phyloP scores from a whole-genome alignment of 169 alveolate genomes.

The Plasmodium blacklocki region DNA sequence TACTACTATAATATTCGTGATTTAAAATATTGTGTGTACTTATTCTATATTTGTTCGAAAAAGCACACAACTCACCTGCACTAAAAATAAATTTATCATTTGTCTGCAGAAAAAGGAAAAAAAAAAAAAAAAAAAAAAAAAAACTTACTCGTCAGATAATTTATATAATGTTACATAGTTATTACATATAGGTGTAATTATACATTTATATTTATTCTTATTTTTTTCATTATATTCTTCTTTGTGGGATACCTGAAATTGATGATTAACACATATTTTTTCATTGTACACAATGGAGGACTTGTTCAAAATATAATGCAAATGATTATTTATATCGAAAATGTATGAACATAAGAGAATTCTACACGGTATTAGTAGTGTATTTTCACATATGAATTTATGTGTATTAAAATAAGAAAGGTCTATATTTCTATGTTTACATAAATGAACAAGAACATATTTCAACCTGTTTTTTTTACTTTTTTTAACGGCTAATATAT shows the following conservation, averaged over 20 bases:
- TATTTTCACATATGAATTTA: slow-evolving; percentile 10
- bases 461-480: slow-evolving; percentile 24
- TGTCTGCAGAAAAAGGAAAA: slow-evolving; percentile 11
- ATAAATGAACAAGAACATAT: slow-evolving; percentile 28
- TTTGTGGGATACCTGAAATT: slow-evolving; percentile 22
- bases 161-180: no score
- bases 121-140: background rate
- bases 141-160: background rate
- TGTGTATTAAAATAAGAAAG: slow-evolving; percentile 3
- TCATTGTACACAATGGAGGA: slow-evolving; percentile 54
- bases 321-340: slow-evolving; percentile 47
- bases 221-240: no score
- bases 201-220: no score
- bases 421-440: slow-evolving; percentile 35
- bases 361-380: slow-evolving; percentile 40
- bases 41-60: slow-evolving; percentile 50
- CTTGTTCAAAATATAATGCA: slow-evolving; percentile 48
- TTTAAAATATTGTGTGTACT: slow-evolving; percentile 21
- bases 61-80: slow-evolving; percentile 61
- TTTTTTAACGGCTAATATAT: slow-evolving; percentile 49
- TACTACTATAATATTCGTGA: slow-evolving; percentile 55
- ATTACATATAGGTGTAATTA: no score
- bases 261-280: slow-evolving; percentile 51
- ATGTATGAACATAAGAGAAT: slow-evolving; percentile 25
- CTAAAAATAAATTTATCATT: slow-evolving; percentile 61